These are phyloP conservation scores for Eucalyptus polyanthemos DNA, from an alignment of 345 rosid genomes.

Conservation along the genomic window DNA sequence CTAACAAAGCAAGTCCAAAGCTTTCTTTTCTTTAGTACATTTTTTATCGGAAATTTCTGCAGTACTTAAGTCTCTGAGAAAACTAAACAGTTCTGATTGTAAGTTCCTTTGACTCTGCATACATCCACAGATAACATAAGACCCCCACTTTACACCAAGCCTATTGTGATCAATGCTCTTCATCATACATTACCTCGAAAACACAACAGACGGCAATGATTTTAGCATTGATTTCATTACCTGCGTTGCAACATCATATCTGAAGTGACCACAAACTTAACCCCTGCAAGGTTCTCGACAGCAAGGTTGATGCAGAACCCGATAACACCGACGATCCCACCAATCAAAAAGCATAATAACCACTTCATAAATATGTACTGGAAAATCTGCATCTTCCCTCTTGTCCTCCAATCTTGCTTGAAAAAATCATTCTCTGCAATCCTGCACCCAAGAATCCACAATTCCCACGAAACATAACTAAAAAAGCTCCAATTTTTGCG, in stretches of 20 bases:
- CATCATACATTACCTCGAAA: not conserved
- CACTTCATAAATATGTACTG: constrained; percentile 82
- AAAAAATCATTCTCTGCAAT: constrained; percentile 85
- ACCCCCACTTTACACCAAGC: not conserved
- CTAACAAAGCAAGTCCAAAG: not conserved
- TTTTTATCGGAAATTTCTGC: not conserved
- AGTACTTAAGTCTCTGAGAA: not conserved
- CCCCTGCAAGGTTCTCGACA: constrained; percentile 80
- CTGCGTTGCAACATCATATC: constrained; percentile 65
- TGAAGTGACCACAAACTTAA: constrained; percentile 81
- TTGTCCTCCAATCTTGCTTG: constrained; percentile 87
- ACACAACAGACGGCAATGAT: not conserved
- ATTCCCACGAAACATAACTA: not conserved
- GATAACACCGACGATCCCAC: constrained; percentile 55
- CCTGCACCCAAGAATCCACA: not conserved
- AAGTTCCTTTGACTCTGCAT: not conserved
- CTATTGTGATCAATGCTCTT: not conserved
- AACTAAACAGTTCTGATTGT: not conserved
- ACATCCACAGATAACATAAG: not conserved
- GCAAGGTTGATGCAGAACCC: constrained; percentile 84
- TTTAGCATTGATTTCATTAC: constrained; percentile 5
- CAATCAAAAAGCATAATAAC: constrained; percentile 60
- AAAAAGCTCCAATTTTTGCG: not conserved
- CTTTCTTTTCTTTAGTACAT: not conserved
- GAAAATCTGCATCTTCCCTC: constrained; percentile 46